phyloP scores from a whole-genome alignment of 2,329 filamentous ascomycete genomes.

The Pseudocercospora pini-densiflorae region DNA sequence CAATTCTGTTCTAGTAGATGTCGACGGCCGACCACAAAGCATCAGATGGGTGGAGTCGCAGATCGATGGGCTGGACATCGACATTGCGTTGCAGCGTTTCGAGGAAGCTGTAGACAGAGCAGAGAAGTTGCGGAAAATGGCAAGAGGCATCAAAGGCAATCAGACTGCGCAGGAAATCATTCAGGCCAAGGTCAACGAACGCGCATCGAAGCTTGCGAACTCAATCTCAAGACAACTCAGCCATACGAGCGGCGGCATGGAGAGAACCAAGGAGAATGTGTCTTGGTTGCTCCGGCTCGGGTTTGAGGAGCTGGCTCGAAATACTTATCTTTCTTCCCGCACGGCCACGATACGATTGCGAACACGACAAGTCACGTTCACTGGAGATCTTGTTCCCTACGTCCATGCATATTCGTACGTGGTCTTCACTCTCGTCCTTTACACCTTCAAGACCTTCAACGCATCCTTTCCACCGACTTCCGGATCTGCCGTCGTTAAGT shows the following conservation, averaged over 20 bases:
- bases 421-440: conserved; percentile 92
- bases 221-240: conserved; percentile 80
- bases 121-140: conserved; percentile 81
- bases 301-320: conserved; percentile 86
- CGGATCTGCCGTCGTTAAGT: conserved; percentile 94
- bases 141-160: conserved; percentile 82
- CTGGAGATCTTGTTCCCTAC: conserved; percentile 88
- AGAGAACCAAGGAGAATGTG: conserved; percentile 79
- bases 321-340: conserved; percentile 82
- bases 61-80: conserved; percentile 94
- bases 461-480: conserved; percentile 74
- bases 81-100: conserved; percentile 88
- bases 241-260: conserved; percentile 75
- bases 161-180: conserved; percentile 89
- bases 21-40: conserved; percentile 95
- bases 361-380: conserved; percentile 90
- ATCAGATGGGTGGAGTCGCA: conserved; percentile 94
- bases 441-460: conserved; percentile 67
- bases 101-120: conserved; percentile 82
- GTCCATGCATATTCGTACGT: conserved; percentile 95
- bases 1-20: conserved; percentile 77
- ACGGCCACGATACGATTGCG: conserved; percentile 78
- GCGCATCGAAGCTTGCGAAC: conserved; percentile 75
- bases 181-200: conserved; percentile 85
- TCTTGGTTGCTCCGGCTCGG: conserved; percentile 84